Percentiles rank a stretch among this genome's conserved stretches.
Conservation (phyloP, 176 grass and related monocot species). For the Poa annua region DNA sequence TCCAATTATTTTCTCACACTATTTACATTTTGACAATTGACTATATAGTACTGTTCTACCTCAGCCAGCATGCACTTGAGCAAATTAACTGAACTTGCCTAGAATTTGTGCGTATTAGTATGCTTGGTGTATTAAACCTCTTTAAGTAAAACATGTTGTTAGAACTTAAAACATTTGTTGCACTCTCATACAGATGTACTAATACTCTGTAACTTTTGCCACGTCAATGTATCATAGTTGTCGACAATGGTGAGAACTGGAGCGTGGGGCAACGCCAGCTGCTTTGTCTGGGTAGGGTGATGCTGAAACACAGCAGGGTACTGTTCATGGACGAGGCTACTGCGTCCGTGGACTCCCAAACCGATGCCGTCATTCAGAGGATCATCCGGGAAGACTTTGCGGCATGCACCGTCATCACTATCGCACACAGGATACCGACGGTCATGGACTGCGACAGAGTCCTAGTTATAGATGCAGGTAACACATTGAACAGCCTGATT, state of each 20-base stretch:
- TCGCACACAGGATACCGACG: conserved; percentile 96
- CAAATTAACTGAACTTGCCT: neutral
- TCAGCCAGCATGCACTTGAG: neutral
- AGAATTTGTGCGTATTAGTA: neutral
- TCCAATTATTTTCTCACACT: neutral
- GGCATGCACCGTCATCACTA: conserved; percentile 88
- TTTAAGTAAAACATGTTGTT: neutral
- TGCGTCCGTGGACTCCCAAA: conserved; percentile 93
- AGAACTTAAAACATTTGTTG: neutral
- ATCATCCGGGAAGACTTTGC: conserved; percentile 91
- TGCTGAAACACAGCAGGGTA: conserved; percentile 84
- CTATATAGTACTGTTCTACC: neutral
- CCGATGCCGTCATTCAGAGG: conserved; percentile 84
- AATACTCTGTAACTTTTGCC: neutral
- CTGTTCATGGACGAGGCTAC: conserved; percentile 97
- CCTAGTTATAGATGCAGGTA: conserved; percentile 89
- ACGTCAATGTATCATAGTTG: conserved; percentile 52
- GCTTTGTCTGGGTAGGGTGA: conserved; percentile 80
- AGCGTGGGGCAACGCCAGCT: conserved; percentile 94
- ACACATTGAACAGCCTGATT: neutral
- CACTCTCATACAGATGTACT: conserved; percentile 3
- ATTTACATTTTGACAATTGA: neutral
- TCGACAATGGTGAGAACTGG: conserved; percentile 94
- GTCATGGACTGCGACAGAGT: conserved; percentile 93
- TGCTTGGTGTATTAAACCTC: neutral